These are phyloP conservation scores for Globisporangium spinosum DNA, from an alignment of 352 stramenopile genomes.

Conservation along the genomic window DNA sequence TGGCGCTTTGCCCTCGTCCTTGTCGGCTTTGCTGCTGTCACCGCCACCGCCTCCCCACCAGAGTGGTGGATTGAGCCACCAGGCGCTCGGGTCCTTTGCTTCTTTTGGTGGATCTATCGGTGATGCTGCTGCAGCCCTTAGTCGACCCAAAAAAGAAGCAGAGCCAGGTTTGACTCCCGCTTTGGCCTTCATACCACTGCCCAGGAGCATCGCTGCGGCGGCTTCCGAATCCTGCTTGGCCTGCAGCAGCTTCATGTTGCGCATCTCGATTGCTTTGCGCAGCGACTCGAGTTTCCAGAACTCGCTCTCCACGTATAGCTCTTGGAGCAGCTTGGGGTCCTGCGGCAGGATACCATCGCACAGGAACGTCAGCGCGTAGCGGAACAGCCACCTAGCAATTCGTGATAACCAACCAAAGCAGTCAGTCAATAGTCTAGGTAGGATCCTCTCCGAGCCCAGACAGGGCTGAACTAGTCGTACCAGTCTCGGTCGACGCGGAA, in stretches of 20 bases:
- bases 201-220: constrained; percentile 16
- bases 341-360: constrained; percentile 68
- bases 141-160: not conserved
- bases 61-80: constrained; percentile 58
- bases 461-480: constrained; percentile 13
- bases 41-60: constrained; percentile 46
- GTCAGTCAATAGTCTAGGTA: not conserved
- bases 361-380: constrained; percentile 74
- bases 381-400: constrained; percentile 54
- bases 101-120: not conserved
- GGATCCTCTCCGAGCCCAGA: not conserved
- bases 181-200: not conserved
- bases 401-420: not conserved
- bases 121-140: constrained; percentile 1
- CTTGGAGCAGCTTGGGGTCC: constrained; percentile 59
- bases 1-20: constrained; percentile 26
- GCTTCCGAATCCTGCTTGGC: constrained; percentile 28
- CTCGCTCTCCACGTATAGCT: constrained; percentile 74
- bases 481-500: constrained; percentile 76
- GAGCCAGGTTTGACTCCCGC: not conserved
- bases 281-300: constrained; percentile 84
- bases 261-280: constrained; percentile 67
- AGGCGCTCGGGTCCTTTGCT: constrained; percentile 31
- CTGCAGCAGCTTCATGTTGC: constrained; percentile 63
- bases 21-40: constrained; percentile 14